Conservation (phyloP, 2,329 filamentous ascomycete species). For the Aspergillus viridinutans region DNA sequence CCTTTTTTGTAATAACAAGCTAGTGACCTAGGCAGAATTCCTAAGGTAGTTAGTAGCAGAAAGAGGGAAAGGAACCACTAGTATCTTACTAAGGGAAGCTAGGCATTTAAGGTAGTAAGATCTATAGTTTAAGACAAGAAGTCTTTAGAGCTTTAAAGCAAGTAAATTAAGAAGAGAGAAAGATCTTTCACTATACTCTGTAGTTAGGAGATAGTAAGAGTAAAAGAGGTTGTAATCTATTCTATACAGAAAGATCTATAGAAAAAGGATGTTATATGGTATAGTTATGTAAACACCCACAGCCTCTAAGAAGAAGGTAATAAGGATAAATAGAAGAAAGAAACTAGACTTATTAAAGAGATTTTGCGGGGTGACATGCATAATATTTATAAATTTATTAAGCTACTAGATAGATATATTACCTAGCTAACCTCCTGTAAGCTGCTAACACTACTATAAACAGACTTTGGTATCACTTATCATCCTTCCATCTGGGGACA, state of each 20-base stretch:
- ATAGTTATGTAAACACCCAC: background rate
- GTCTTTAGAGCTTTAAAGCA: background rate
- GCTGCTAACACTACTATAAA: background rate
- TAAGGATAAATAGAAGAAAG: background rate
- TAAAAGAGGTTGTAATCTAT: background rate
- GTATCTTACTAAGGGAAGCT: constrained; percentile 2
- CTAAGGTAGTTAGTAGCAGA: background rate
- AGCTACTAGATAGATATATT: background rate
- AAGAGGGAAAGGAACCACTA: background rate
- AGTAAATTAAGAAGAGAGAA: constrained; percentile 1
- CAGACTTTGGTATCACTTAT: background rate
- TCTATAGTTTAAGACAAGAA: constrained; percentile 1
- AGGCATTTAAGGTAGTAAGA: background rate
- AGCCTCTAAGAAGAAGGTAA: background rate
- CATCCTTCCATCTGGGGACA: background rate
- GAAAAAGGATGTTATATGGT: background rate
- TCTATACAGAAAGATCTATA: background rate
- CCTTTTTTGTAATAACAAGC: background rate
- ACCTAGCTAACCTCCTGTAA: background rate
- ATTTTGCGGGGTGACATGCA: background rate
- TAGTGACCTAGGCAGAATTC: background rate
- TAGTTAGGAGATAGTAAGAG: background rate
- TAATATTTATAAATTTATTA: background rate
- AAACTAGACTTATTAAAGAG: background rate
- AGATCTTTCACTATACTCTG: too few relatives aligned